Evolutionary conservation across 495 filamentous ascomycete species (phyloP), one percentile per base, ranked within the genome.

Genomic region (Letharia lupina): DNA sequence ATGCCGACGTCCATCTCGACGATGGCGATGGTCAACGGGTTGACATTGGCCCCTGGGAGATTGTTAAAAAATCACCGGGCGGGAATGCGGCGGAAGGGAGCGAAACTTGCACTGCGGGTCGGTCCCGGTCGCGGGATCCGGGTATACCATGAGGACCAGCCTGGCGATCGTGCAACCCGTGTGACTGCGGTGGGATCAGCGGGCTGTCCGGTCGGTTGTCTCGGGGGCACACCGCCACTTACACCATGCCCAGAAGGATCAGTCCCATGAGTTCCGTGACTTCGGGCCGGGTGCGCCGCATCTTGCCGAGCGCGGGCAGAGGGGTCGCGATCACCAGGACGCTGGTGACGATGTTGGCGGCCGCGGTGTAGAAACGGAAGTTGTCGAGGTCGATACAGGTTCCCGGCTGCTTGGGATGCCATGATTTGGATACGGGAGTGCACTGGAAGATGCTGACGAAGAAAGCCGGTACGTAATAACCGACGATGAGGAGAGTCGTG

Each of bases 1-100:
- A 70, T 70, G 8, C 54, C 62, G 35, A 70, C 57, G 42, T 70
- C 45, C 42, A 68, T 61, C 48, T 65, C 68, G 45, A 68, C 48
- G 3, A 65, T 61, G 42, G 42, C 54, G 39, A 61, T 45, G 8
- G 63, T 68, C 37, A 54, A 31, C 12, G 18, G 20, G 44, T 45
- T 59, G 18, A 69, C 52, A 23, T 20, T 40, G 3, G 56, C 20
- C 45, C 45, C 68, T 70, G 35, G 7, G 16, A 52, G 50, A 56
- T 31, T 52, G 28, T 41, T 28, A 28, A 28, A 28, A 28, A 28
- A 28, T 1, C 23, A 28, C 23, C 23, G 23, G 23, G 23, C 23
- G 23, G 23, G 23, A 28, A 64, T 58, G 62, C 7, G 50, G 50
- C 35, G 23, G 45, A 16, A 58, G 41, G 50, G 48, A 16, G 33